Conservation (phyloP, 208 protist species). For the Endotrypanum monterogeii region DNA sequence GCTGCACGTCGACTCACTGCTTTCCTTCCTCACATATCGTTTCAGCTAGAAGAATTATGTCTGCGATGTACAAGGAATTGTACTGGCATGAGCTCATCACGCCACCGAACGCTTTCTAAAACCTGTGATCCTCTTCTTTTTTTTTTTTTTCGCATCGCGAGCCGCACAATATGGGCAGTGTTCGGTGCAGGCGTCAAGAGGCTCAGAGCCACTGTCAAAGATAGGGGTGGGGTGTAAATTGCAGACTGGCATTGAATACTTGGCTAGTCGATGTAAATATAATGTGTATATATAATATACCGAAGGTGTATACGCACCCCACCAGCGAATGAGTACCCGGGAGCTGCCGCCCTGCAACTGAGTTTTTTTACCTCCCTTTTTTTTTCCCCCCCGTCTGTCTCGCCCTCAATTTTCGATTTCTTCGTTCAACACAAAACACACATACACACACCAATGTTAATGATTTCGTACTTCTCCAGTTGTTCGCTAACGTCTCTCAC, state of each 20-base stretch:
- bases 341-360: constrained; percentile 2
- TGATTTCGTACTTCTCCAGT: constrained; percentile 16
- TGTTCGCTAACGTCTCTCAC: constrained; percentile 2
- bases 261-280: too few relatives aligned
- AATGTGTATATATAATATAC: too few relatives aligned
- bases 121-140: background rate
- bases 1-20: background rate
- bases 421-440: background rate
- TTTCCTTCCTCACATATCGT: background rate
- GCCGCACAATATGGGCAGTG: background rate
- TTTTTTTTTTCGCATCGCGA: background rate
- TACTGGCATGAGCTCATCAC: background rate
- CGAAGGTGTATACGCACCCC: too few relatives aligned
- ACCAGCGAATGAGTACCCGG: too few relatives aligned
- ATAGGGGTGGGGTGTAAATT: too few relatives aligned
- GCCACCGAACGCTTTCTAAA: background rate
- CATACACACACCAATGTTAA: constrained; percentile 4
- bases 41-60: background rate
- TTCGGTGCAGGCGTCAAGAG: background rate
- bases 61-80: background rate
- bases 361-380: background rate
- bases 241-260: background rate
- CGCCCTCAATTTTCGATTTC: constrained; percentile 4
- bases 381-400: background rate
- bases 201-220: background rate